Conservation (phyloP, 306 rosid genomes). For the Carpinus fangiana region DNA sequence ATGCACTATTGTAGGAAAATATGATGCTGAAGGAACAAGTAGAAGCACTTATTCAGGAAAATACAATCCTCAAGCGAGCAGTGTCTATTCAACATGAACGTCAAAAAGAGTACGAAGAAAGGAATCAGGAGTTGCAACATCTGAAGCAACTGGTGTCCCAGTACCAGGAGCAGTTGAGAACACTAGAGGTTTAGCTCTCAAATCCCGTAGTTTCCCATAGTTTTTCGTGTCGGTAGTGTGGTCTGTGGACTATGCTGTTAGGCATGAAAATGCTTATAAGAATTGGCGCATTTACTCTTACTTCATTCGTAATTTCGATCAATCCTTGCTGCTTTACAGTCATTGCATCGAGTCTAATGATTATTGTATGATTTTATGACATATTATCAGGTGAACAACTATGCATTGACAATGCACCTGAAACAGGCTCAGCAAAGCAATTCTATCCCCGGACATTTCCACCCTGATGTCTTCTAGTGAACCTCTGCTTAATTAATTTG, state of each 20-base stretch:
- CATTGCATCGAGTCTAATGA: not conserved
- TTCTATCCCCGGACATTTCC: constrained; percentile 78
- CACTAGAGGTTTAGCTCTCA: constrained; percentile 59
- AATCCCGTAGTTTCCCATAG: not conserved
- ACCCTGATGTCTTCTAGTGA: constrained; percentile 78
- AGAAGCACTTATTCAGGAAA: constrained; percentile 76
- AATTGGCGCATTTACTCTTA: not conserved
- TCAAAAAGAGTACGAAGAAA: constrained; percentile 64
- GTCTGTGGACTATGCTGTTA: constrained; percentile 1
- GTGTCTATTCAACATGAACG: constrained; percentile 77
- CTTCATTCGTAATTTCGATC: not conserved
- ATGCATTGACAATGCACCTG: constrained; percentile 81
- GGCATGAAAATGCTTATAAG: not conserved
- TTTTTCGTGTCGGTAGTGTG: not conserved
- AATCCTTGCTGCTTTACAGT: not conserved
- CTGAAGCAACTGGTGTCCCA: constrained; percentile 71
- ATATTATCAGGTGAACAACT: constrained; percentile 62
- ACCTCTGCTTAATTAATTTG: not conserved
- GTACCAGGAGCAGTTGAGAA: constrained; percentile 79
- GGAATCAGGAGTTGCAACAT: constrained; percentile 64
- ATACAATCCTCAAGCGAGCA: constrained; percentile 67
- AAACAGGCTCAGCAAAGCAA: constrained; percentile 84
- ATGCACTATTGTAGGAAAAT: constrained; percentile 57
- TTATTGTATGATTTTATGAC: not conserved
- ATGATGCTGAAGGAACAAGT: constrained; percentile 70